A percentile compares a stretch with the other conserved stretches of the same genome.
phyloP scores from a whole-genome alignment of 768 basidiomycete species.

The Trametes maxima region DNA sequence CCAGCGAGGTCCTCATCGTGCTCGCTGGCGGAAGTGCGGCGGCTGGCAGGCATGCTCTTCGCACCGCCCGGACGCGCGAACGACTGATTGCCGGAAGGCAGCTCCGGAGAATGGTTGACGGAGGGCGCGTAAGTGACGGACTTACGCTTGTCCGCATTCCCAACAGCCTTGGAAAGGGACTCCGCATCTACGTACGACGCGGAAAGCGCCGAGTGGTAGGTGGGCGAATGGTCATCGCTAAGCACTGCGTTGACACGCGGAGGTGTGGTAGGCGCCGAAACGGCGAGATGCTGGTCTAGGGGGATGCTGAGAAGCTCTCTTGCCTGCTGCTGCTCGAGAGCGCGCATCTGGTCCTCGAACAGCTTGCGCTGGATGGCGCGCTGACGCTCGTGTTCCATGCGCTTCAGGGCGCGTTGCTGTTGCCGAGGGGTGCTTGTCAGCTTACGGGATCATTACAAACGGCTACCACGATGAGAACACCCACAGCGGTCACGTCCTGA shows the following conservation, averaged over 20 bases:
- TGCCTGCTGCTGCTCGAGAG: constrained; percentile 87
- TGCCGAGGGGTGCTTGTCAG: constrained; percentile 34
- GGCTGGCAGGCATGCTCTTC: constrained; percentile 92
- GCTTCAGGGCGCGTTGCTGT: constrained; percentile 80
- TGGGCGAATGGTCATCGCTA: constrained; percentile 54
- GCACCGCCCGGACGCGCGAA: constrained; percentile 73
- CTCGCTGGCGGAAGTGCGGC: constrained; percentile 85
- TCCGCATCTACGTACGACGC: constrained; percentile 62
- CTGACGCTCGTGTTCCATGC: constrained; percentile 88
- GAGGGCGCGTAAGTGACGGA: constrained; percentile 84
- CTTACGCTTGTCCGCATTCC: constrained; percentile 79
- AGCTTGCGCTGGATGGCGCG: constrained; percentile 82
- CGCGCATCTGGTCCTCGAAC: constrained; percentile 97
- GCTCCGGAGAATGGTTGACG: constrained; percentile 73
- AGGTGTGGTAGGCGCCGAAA: constrained; percentile 87
- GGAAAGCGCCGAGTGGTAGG: constrained; percentile 46
- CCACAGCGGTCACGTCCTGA: constrained; percentile 83
- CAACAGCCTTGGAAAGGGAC: constrained; percentile 67
- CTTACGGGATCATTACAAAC: constrained; percentile 10
- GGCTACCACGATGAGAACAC: constrained; percentile 36
- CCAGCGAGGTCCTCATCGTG: constrained; percentile 82
- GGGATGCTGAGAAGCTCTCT: constrained; percentile 81
- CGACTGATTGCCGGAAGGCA: constrained; percentile 50
- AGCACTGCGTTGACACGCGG: constrained; percentile 77
- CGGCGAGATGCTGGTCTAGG: constrained; percentile 79